Evolutionary conservation across 1,284 basidiomycete species (phyloP), one percentile per base, ranked within the genome.

Genomic region (Coniferiporia weirii): DNA sequence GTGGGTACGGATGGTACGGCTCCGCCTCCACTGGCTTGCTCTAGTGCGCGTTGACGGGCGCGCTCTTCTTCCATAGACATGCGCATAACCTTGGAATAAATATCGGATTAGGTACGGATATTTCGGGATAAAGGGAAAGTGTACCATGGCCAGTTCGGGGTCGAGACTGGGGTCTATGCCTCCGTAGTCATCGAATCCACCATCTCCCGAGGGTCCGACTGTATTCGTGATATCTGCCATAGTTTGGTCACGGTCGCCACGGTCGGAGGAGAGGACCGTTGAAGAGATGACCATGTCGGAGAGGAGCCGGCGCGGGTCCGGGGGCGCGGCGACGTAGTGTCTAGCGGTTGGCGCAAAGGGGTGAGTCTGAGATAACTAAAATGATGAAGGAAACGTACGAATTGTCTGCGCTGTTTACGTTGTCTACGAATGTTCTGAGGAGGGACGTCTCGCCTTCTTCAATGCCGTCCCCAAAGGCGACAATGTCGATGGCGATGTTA

Each of bases 31-130:
- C 69, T 65, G 61, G 71, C 57, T 64, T 76, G 64, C 72, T 68
- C 79, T 5, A 84, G 89, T n/a, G 84, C 87, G 75, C 92, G 91
- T 40, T 59, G 57, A 20, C 95, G 85, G 36, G 94, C 94, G 70
- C 91, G 87, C 62, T 95, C 96, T 74, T 99, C 96, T 74, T 98
- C 93, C 80, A 99, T 86, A 0, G 95, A 98, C 88, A 99, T 93
- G 44, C 96, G 91, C 47, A 99, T 80, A 10, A 95, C 96, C 94
- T 97, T 40, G 9, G 3, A 3, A 40, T 40, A 58, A 44, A 19
- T n/a, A 6, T 55, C 57, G 47, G 34, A 35, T 36, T 63, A 35
- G 64, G 48, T 17, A 15, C 52, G 47, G 35, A 44, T 50, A 19
- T 13, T n/a, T 40, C 32, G 17, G 35, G 54, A 17, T 20, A 13